These are phyloP conservation scores for Mycena sanguinolenta DNA, from an alignment of 768 basidiomycete genomes.

Conservation along the genomic window DNA sequence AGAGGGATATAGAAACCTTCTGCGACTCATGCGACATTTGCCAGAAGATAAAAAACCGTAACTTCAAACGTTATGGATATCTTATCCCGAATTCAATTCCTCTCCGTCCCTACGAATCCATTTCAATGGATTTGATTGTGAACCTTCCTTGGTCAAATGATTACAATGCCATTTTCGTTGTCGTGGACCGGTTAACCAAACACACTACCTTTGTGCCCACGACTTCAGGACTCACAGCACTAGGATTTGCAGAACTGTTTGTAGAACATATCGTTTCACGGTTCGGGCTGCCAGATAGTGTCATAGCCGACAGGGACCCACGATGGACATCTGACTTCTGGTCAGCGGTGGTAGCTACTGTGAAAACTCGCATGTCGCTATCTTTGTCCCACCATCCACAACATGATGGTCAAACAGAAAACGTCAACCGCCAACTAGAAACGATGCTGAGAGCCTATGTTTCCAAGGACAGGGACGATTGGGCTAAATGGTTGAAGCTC, in stretches of 20 bases:
- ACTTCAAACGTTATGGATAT: not conserved
- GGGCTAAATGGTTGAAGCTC: not conserved
- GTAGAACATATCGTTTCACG: not conserved
- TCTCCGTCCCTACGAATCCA: not conserved
- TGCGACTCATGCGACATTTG: not conserved
- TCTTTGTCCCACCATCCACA: not conserved
- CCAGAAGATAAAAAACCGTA: not conserved
- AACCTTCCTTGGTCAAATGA: not conserved
- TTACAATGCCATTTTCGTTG: not conserved
- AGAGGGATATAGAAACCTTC: not conserved
- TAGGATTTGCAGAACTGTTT: not conserved
- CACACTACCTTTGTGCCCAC: not conserved
- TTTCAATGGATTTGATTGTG: not conserved
- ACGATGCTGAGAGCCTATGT: not conserved
- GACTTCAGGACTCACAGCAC: not conserved
- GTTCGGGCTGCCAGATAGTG: not conserved
- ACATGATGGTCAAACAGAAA: not conserved
- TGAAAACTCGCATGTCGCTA: not conserved
- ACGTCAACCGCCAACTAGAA: not conserved
- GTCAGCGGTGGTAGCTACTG: not conserved
- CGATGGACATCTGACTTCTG: not conserved
- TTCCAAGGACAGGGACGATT: not conserved
- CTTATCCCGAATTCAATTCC: not conserved
- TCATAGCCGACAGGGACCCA: not conserved
- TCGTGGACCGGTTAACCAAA: not conserved